Percentiles rank a stretch among this genome's conserved stretches.
These are phyloP conservation scores for Acidiella bohemica DNA, from an alignment of 495 filamentous ascomycete genomes.

Conservation along the genomic window DNA sequence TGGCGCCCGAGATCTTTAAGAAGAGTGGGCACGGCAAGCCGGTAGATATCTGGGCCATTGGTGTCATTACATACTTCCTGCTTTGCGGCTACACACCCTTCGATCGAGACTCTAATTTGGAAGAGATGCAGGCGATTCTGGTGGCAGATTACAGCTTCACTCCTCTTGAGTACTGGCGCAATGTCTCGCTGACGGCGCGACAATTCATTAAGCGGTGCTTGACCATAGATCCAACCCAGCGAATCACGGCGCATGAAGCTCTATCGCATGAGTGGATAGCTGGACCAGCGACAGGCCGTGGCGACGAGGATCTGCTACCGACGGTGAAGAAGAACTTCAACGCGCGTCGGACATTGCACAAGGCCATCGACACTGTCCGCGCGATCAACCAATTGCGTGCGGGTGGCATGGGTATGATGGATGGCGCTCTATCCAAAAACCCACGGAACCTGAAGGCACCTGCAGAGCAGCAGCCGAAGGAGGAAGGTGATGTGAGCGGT, in stretches of 20 bases:
- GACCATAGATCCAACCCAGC: slow-evolving; percentile 70
- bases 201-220: slow-evolving; percentile 82
- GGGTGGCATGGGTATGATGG: slow-evolving; percentile 69
- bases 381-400: slow-evolving; percentile 94
- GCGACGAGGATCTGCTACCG: slow-evolving; percentile 66
- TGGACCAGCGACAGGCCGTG: slow-evolving; percentile 36
- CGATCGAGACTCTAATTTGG: slow-evolving; percentile 90
- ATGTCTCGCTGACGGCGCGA: slow-evolving; percentile 71
- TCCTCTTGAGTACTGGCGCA: slow-evolving; percentile 93
- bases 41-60: slow-evolving; percentile 70
- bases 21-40: slow-evolving; percentile 68
- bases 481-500: slow-evolving; percentile 31
- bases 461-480: slow-evolving; percentile 14
- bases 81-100: slow-evolving; percentile 98
- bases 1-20: slow-evolving; percentile 74
- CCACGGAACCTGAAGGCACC: slow-evolving; percentile 33
- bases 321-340: slow-evolving; percentile 99
- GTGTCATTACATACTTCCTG: slow-evolving; percentile 86
- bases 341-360: slow-evolving; percentile 80
- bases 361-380: slow-evolving; percentile 94
- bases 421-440: slow-evolving; percentile 53
- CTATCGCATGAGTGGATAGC: slow-evolving; percentile 80
- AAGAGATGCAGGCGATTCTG: slow-evolving; percentile 98
- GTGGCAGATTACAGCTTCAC: slow-evolving; percentile 92
- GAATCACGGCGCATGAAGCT: slow-evolving; percentile 92